Conservation (phyloP, 2,329 filamentous ascomycete genomes). For the Stemphylium lycopersici region DNA sequence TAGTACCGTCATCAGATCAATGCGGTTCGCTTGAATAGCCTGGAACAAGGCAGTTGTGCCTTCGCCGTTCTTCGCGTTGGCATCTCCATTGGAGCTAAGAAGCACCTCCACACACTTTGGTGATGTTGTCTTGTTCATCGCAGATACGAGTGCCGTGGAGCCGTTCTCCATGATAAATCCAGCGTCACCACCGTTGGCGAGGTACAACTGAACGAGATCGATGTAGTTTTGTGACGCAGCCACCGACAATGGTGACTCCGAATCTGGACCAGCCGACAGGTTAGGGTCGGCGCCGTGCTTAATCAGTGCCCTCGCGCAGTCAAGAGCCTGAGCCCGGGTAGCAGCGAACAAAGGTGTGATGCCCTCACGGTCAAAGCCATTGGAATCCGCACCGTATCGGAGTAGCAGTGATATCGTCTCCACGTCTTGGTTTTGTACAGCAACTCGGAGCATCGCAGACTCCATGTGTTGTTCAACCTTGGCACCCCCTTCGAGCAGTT, state of each 20-base stretch:
- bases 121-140: constrained; percentile 65
- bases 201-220: constrained; percentile 64
- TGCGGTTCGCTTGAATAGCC: constrained; percentile 62
- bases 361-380: constrained; percentile 39
- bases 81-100: constrained; percentile 64
- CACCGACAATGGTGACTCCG: constrained; percentile 62
- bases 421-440: constrained; percentile 38
- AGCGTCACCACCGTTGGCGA: constrained; percentile 66
- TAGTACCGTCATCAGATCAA: constrained; percentile 62
- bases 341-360: constrained; percentile 38
- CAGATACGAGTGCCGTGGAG: constrained; percentile 65
- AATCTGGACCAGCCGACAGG: constrained; percentile 49
- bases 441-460: constrained; percentile 39
- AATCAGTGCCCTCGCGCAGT: constrained; percentile 55
- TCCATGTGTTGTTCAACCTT: constrained; percentile 38
- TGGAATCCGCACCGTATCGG: constrained; percentile 39
- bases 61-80: constrained; percentile 65
- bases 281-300: constrained; percentile 34
- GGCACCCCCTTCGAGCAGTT: constrained; percentile 42
- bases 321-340: constrained; percentile 36
- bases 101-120: constrained; percentile 63
- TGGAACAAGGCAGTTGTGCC: constrained; percentile 69
- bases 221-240: constrained; percentile 60
- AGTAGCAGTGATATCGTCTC: constrained; percentile 38
- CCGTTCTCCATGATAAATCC: constrained; percentile 62